These are phyloP conservation scores for Collybiopsis luxurians DNA, from an alignment of 768 basidiomycete species.

Conservation along the genomic window DNA sequence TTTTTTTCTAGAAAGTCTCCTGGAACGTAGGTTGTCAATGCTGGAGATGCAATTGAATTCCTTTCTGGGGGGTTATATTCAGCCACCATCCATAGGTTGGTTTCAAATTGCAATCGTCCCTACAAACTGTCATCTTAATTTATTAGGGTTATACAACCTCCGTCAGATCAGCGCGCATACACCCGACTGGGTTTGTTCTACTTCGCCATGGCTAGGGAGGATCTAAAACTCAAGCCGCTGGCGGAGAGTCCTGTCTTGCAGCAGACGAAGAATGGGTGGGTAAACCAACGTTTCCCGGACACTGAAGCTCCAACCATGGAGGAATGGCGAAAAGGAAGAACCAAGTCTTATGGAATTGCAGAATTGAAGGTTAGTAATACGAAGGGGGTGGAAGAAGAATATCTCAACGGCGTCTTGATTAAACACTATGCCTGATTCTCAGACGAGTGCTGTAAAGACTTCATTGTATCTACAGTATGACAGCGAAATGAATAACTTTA, in stretches of 20 bases:
- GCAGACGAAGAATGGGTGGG: constrained; percentile 22
- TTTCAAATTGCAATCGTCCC: not conserved
- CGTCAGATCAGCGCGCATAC: constrained; percentile 38
- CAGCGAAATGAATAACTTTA: no score
- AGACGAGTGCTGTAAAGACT: no score
- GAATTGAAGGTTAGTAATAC: constrained; percentile 27
- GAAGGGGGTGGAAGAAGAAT: constrained; percentile 42
- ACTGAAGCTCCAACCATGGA: constrained; percentile 37
- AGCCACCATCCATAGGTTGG: constrained; percentile 8
- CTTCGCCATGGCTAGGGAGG: constrained; percentile 42
- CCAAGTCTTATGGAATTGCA: constrained; percentile 37
- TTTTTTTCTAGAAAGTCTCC: not conserved
- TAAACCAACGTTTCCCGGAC: constrained; percentile 30
- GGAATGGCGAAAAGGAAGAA: constrained; percentile 38
- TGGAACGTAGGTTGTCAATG: constrained; percentile 36
- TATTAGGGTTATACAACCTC: constrained; percentile 42
- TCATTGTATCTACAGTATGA: no score
- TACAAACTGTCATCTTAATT: not conserved
- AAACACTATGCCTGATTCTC: constrained; percentile 42
- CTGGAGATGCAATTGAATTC: constrained; percentile 44
- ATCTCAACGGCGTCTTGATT: constrained; percentile 42
- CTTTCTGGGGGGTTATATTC: constrained; percentile 10
- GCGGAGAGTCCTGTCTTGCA: constrained; percentile 41
- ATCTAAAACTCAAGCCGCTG: constrained; percentile 38
- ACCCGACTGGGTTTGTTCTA: constrained; percentile 47